A percentile compares a stretch with the other conserved stretches of the same genome.
Conservation (phyloP, 2,329 filamentous ascomycete species). For the Aspergillus pseudoglaucus region DNA sequence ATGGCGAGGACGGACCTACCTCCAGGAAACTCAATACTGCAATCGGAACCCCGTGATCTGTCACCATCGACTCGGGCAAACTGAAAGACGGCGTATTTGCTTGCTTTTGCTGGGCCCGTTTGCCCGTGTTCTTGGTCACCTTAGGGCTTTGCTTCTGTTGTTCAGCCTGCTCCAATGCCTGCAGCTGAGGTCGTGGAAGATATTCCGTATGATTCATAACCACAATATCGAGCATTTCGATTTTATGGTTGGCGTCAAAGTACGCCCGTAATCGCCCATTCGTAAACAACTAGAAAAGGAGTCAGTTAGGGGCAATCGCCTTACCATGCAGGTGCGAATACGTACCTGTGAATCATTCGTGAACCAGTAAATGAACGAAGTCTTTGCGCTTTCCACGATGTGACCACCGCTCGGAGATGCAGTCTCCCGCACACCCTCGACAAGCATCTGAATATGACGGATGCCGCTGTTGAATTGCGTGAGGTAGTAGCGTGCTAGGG, state of each 20-base stretch:
- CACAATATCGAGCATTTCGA: constrained; percentile 78
- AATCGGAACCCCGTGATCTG: constrained; percentile 49
- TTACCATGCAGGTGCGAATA: constrained; percentile 11
- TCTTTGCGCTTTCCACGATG: constrained; percentile 67
- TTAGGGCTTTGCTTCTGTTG: constrained; percentile 54
- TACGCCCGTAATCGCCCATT: constrained; percentile 70
- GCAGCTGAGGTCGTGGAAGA: constrained; percentile 59
- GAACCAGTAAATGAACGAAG: constrained; percentile 85
- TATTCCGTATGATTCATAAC: constrained; percentile 75
- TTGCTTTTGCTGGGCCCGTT: constrained; percentile 46
- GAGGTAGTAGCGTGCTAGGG: constrained; percentile 80
- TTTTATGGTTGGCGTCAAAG: constrained; percentile 71
- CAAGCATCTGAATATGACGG: constrained; percentile 74
- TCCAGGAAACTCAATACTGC: constrained; percentile 57
- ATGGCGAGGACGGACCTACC: constrained; percentile 35
- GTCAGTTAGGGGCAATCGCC: neutral
- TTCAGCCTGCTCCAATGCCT: constrained; percentile 45
- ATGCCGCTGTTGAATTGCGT: constrained; percentile 85
- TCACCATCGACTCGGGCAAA: constrained; percentile 38
- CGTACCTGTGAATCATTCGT: constrained; percentile 73
- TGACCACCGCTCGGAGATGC: constrained; percentile 58
- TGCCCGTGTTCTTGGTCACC: constrained; percentile 50
- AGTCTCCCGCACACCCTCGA: constrained; percentile 61
- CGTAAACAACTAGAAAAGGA: constrained; percentile 58
- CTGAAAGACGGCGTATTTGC: constrained; percentile 38